Base-by-base conservation (phyloP, 495 filamentous ascomycete genomes). In the Penicillium parvum region DNA sequence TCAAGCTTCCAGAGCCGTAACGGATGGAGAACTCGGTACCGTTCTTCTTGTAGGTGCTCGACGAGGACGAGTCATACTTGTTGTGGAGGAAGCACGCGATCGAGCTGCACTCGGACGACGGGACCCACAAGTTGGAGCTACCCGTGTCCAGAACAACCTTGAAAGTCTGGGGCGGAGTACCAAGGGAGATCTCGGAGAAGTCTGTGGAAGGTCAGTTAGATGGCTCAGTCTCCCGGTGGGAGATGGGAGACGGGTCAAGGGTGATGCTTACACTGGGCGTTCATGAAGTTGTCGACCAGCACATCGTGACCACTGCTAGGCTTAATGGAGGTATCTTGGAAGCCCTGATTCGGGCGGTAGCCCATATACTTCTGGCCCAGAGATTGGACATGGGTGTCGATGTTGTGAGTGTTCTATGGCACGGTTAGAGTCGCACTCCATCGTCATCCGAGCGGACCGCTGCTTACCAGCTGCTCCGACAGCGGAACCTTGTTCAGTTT, bases 41-140 rank as follows among this genome's bases (percentile, higher is more conserved):
- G 50, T 99, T 99, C 73, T 82, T 75, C 78, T 92, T 84, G 79
- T 88, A 95, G n/a, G 89, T 86, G 20, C 82, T 89, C 28, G 94
- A 99, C 1, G 82, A 66, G 19, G 85, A 88, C 37, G 87, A 89
- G 66, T 97, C 92, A 69, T 95, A 99, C 76, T 91, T 99, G 64
- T 64, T 78, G 75, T 99, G 94, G 43, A 99, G 84, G 66, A 90
- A 99, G 78, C 94, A 99, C 47, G 94, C 94, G 55, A 99, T 99
- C 38, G 91, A 96, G 57, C 81, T 85, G 66, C 94, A 99, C 52
- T 88, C 74, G 10, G 75, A 72, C 2, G 90, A 96, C 3, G 94
- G 94, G 39, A 99, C 94, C 94, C 94, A 99, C 40, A 99, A 77
- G 73, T 99, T 99, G 50, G 94, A 99, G 75, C 90, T 96, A 49